Evolutionary conservation across 306 rosid genomes (phyloP).

Genomic region (Dalbergia cochinchinensis): DNA sequence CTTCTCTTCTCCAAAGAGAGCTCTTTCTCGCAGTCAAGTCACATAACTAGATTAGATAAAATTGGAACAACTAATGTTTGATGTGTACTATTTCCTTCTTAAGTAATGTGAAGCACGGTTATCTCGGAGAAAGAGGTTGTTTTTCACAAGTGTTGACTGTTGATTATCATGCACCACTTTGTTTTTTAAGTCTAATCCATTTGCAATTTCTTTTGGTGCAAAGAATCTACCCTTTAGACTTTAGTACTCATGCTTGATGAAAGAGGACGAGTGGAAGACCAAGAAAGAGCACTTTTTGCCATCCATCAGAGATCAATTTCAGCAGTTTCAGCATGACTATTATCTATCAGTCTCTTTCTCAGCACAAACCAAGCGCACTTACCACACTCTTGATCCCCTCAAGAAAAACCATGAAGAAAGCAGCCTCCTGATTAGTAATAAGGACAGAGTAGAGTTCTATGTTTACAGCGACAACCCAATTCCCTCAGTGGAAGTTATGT

Average conservation of each 20-base stretch:
- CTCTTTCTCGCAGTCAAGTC: no score
- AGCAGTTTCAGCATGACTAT: neutral
- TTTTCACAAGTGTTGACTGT: slow-evolving; percentile 20
- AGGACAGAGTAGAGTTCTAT: slow-evolving; percentile 15
- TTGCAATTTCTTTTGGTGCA: slow-evolving; percentile 14
- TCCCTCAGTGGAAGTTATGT: slow-evolving; percentile 42
- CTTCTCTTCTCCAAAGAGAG: no score
- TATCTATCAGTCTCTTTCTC: slow-evolving; percentile 40
- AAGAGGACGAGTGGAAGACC: neutral
- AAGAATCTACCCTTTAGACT: slow-evolving; percentile 35
- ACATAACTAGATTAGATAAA: no score
- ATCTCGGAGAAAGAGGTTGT: no score
- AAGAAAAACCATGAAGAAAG: slow-evolving; percentile 17
- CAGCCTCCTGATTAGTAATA: slow-evolving; percentile 3
- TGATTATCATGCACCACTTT: neutral
- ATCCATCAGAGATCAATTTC: neutral
- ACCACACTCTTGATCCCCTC: neutral
- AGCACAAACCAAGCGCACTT: slow-evolving; percentile 44
- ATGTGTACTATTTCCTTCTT: neutral
- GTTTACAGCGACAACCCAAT: slow-evolving; percentile 27
- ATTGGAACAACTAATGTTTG: neutral
- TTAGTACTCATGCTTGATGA: slow-evolving; percentile 8
- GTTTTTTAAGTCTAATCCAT: slow-evolving; percentile 11
- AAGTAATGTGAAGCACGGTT: neutral
- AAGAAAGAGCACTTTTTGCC: slow-evolving; percentile 9